A percentile compares a stretch with the other conserved stretches of the same genome.
phyloP scores from a whole-genome alignment of 805 yeast genomes.

The Ogataea nitratoaversa region DNA sequence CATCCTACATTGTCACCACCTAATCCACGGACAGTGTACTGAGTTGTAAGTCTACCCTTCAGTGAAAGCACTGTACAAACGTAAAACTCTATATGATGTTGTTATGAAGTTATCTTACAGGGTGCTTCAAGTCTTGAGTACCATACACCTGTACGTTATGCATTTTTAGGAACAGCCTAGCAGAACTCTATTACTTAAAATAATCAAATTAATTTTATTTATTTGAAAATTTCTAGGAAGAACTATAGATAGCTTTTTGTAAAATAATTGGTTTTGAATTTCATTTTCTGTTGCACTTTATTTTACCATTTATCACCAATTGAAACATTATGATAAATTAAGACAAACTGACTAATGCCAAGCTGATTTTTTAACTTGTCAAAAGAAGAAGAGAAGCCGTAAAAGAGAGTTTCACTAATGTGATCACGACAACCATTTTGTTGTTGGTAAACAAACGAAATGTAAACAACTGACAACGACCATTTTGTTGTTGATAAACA shows the following conservation, averaged over 20 bases:
- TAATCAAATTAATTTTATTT: too few relatives aligned
- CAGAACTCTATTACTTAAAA: not conserved
- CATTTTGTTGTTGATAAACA: not conserved
- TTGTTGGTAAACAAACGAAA: not conserved
- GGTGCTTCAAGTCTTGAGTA: too few relatives aligned
- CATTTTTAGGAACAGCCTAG: too few relatives aligned
- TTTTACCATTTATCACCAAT: not conserved
- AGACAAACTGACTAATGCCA: not conserved
- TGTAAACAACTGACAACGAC: not conserved
- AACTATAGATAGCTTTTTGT: not conserved
- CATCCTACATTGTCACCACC: too few relatives aligned
- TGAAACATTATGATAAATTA: not conserved
- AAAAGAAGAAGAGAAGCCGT: not conserved
- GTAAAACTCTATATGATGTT: too few relatives aligned
- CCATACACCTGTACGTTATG: too few relatives aligned
- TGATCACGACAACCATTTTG: not conserved
- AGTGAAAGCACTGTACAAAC: too few relatives aligned
- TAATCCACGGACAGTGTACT: too few relatives aligned
- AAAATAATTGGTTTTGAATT: not conserved
- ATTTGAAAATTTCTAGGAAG: not conserved
- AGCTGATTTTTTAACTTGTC: not conserved
- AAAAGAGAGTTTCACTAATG: not conserved
- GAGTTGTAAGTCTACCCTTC: too few relatives aligned
- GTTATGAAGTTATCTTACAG: too few relatives aligned
- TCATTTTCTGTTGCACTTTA: not conserved